Percentiles rank a stretch among this genome's conserved stretches.
Conservation (phyloP, 1,284 basidiomycete species). For the Abortiporus biennis region DNA sequence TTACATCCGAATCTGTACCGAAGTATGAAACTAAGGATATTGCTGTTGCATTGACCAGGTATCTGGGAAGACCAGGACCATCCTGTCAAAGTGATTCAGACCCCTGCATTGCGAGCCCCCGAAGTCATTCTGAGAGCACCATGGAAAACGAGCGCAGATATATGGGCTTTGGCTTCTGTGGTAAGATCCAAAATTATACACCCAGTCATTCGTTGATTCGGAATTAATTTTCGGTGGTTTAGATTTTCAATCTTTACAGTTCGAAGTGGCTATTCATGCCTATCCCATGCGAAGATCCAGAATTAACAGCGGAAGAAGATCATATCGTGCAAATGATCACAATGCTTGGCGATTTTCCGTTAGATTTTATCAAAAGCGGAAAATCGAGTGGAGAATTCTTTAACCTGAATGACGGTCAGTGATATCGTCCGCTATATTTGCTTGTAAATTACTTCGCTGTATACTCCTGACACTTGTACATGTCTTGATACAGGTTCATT, state of each 20-base stretch:
- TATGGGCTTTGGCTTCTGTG: slow-evolving; percentile 32
- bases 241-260: not conserved
- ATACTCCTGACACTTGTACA: not conserved
- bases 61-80: not conserved
- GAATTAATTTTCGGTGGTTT: not conserved
- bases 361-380: not conserved
- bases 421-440: too few species aligned
- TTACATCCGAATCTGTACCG: too few species aligned
- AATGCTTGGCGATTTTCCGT: not conserved
- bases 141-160: slow-evolving; percentile 27
- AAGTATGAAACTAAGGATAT: not conserved
- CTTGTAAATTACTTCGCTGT: too few species aligned
- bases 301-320: not conserved
- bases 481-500: too few species aligned
- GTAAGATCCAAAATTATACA: slow-evolving; percentile 13
- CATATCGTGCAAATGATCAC: not conserved
- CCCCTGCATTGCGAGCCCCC: slow-evolving; percentile 27
- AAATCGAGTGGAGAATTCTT: not conserved
- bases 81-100: slow-evolving; percentile 21
- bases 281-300: not conserved
- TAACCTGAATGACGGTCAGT: not conserved
- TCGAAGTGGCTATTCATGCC: not conserved
- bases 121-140: slow-evolving; percentile 28
- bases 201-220: not conserved
- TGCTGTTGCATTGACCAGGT: not conserved